Evolutionary conservation across 768 basidiomycete genomes (phyloP).

Genomic region (Boletales sp.): DNA sequence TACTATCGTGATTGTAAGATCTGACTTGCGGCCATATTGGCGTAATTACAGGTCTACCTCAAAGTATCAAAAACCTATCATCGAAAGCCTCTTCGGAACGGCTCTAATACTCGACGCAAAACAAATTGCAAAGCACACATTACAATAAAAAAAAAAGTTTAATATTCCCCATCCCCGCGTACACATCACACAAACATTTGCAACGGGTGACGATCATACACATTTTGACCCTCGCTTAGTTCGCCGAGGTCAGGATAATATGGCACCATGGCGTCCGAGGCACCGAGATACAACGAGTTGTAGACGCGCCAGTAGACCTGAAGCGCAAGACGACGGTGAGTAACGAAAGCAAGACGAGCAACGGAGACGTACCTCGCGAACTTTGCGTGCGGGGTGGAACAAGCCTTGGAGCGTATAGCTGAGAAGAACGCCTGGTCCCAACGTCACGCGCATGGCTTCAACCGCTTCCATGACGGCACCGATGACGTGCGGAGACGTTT

Average conservation of each 20-base stretch:
- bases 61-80: no score
- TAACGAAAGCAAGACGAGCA: neutral
- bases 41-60: no score
- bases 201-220: conserved; percentile 80
- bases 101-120: no score
- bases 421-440: conserved; percentile 89
- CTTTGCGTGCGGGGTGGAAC: conserved; percentile 96
- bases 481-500: conserved; percentile 97
- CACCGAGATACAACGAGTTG: conserved; percentile 90
- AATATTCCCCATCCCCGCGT: neutral
- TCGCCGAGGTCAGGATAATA: conserved; percentile 93
- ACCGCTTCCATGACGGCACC: conserved; percentile 98
- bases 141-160: neutral
- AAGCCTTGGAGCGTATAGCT: conserved; percentile 93
- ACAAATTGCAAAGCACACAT: neutral
- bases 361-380: conserved; percentile 73
- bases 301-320: conserved; percentile 91
- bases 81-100: no score
- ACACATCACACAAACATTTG: conserved; percentile 71
- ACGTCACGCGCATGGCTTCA: conserved; percentile 94
- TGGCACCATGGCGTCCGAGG: conserved; percentile 87
- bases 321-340: conserved; percentile 1
- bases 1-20: no score
- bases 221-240: conserved; percentile 86
- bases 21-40: no score